These are phyloP conservation scores for Solanum virginianum DNA, from an alignment of 257 asterid genomes.

Conservation along the genomic window DNA sequence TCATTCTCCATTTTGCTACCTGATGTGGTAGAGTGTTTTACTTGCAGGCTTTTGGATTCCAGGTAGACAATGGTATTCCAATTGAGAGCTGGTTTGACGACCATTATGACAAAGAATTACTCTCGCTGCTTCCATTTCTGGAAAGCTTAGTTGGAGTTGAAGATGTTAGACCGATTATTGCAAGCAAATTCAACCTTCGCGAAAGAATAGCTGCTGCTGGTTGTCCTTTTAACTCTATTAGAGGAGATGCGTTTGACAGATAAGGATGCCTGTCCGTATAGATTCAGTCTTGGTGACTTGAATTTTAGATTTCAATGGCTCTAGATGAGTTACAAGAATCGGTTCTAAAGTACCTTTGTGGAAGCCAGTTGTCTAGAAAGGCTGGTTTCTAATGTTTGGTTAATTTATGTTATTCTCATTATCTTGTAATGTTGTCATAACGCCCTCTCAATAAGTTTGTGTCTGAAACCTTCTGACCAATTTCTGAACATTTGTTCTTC, in stretches of 20 bases:
- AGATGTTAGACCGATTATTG: slow-evolving; percentile 76
- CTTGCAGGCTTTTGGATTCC: slow-evolving; percentile 91
- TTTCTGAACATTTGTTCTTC: background rate
- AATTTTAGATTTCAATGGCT: background rate
- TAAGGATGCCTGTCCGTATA: background rate
- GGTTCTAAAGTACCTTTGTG: background rate
- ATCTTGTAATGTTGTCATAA: background rate
- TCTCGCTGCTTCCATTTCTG: slow-evolving; percentile 65
- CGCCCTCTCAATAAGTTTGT: background rate
- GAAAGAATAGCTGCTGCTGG: slow-evolving; percentile 67
- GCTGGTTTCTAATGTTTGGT: background rate
- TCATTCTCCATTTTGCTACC: background rate
- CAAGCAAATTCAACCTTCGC: slow-evolving; percentile 59
- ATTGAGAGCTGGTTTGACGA: slow-evolving; percentile 98
- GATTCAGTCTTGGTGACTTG: background rate
- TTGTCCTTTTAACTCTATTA: slow-evolving; percentile 33
- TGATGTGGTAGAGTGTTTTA: background rate
- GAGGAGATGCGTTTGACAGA: slow-evolving; percentile 31
- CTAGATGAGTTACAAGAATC: background rate
- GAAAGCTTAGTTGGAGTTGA: slow-evolving; percentile 71
- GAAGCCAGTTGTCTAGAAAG: background rate
- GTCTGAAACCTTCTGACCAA: background rate
- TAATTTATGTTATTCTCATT: background rate
- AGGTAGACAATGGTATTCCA: slow-evolving; percentile 96
- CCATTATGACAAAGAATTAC: slow-evolving; percentile 52